Percentiles rank a stretch among this genome's conserved stretches.
These are phyloP conservation scores for Paracorniculantispora psalliotae DNA, from an alignment of 2,329 filamentous ascomycete genomes.

Conservation along the genomic window DNA sequence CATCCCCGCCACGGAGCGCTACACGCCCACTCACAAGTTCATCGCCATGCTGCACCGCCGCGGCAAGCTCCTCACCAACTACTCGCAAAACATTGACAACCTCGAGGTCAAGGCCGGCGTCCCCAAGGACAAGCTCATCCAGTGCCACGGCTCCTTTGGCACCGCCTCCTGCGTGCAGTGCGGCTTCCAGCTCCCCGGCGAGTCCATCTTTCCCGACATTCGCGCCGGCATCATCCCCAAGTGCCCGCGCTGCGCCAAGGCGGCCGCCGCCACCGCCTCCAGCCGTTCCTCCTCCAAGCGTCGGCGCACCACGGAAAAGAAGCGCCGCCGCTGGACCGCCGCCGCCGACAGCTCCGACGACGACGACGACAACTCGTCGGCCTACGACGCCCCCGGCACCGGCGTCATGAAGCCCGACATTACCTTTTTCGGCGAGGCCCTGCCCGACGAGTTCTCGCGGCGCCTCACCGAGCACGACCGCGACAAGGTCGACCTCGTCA, in stretches of 20 bases:
- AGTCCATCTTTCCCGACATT: constrained; percentile 75
- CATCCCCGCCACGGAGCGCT: constrained; percentile 71
- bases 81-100: constrained; percentile 98
- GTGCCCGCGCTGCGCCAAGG: constrained; percentile 65
- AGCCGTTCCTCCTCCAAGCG: constrained; percentile 28
- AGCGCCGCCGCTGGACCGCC: constrained; percentile 31
- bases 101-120: constrained; percentile 86
- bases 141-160: constrained; percentile 95
- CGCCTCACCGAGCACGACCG: constrained; percentile 79
- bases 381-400: constrained; percentile 54
- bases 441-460: constrained; percentile 77
- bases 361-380: constrained; percentile 27
- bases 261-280: constrained; percentile 33
- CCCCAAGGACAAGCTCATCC: constrained; percentile 72
- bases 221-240: constrained; percentile 69
- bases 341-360: constrained; percentile 39
- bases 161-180: constrained; percentile 87
- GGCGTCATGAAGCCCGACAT: constrained; percentile 97
- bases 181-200: constrained; percentile 65
- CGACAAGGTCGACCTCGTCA: constrained; percentile 76
- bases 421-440: constrained; percentile 91
- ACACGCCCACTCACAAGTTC: constrained; percentile 90
- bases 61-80: constrained; percentile 89
- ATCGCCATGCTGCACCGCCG: constrained; percentile 84
- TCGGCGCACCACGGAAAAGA: constrained; percentile 39